Evolutionary conservation across 768 basidiomycete species (phyloP).

Genomic region (Tylopilus plumbeoviolaceoides): DNA sequence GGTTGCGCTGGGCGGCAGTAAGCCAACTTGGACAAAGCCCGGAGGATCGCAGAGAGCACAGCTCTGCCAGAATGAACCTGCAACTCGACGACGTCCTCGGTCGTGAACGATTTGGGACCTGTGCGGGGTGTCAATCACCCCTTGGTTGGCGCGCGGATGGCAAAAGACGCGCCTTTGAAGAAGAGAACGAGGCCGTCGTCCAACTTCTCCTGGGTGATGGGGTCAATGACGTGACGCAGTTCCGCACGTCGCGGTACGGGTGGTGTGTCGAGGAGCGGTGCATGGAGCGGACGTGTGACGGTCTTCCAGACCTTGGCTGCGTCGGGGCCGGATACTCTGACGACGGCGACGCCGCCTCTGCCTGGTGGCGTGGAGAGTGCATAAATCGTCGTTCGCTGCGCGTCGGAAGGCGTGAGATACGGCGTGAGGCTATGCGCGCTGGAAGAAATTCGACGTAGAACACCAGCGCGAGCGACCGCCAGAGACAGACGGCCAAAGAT

Average conservation of each 20-base stretch:
- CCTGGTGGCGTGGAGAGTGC: slow-evolving; percentile 86
- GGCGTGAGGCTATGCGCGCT: slow-evolving; percentile 15
- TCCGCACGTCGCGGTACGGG: slow-evolving; percentile 68
- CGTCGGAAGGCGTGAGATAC: slow-evolving; percentile 34
- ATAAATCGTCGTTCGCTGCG: slow-evolving; percentile 76
- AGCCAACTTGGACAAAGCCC: slow-evolving; percentile 56
- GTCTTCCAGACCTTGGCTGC: slow-evolving; percentile 56
- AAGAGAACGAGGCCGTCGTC: slow-evolving; percentile 82
- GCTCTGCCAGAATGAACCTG: slow-evolving; percentile 88
- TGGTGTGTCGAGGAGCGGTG: slow-evolving; percentile 1
- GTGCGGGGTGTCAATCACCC: slow-evolving; percentile 2
- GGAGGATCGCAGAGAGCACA: slow-evolving; percentile 66
- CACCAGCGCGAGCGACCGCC: neutral
- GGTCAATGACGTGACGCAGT: slow-evolving; percentile 65
- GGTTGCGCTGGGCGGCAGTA: slow-evolving; percentile 74
- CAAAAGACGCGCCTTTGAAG: slow-evolving; percentile 57
- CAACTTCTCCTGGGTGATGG: slow-evolving; percentile 53
- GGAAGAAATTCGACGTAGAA: slow-evolving; percentile 29
- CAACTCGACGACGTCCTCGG: slow-evolving; percentile 76
- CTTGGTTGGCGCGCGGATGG: neutral
- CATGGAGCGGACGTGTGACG: slow-evolving; percentile 44
- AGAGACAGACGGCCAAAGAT: neutral
- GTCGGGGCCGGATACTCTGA: slow-evolving; percentile 79
- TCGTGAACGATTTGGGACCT: slow-evolving; percentile 83
- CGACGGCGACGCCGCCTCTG: slow-evolving; percentile 77